These are phyloP conservation scores for Ustilago shanxiensis DNA, from an alignment of 1,284 basidiomycete genomes.

Conservation along the genomic window DNA sequence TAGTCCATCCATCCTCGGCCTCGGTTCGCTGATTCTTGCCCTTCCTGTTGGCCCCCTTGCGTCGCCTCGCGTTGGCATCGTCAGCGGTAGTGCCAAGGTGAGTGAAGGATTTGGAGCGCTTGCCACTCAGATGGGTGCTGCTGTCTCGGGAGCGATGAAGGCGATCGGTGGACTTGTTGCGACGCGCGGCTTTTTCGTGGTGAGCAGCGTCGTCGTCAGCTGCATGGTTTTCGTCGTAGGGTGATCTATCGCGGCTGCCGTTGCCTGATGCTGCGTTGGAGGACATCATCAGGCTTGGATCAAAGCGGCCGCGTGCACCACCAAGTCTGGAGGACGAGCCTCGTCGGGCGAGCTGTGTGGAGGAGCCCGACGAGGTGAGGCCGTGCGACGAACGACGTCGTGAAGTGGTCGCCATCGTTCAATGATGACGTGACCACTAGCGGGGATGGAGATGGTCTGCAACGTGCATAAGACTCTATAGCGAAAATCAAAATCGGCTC, in stretches of 20 bases:
- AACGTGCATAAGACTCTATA: conserved; percentile 2
- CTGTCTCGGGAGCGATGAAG: conserved; percentile 50
- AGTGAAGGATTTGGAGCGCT: conserved; percentile 59
- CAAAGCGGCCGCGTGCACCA: conserved; percentile 49
- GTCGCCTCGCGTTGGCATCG: conserved; percentile 27
- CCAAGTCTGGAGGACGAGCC: conserved; percentile 42
- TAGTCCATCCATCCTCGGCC: conserved; percentile 58
- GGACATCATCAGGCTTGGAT: conserved; percentile 59
- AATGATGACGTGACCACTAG: conserved; percentile 14
- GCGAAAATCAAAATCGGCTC: background rate
- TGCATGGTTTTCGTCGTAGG: conserved; percentile 19
- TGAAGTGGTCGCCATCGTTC: conserved; percentile 43
- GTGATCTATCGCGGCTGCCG: conserved; percentile 27
- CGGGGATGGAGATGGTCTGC: background rate
- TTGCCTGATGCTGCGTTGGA: conserved; percentile 38
- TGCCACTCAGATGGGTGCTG: conserved; percentile 50
- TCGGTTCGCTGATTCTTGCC: conserved; percentile 28
- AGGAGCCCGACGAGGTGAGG: conserved; percentile 49
- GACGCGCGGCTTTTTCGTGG: conserved; percentile 25
- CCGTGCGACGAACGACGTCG: conserved; percentile 43
- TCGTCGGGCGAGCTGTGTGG: conserved; percentile 46
- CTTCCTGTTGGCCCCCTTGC: conserved; percentile 33
- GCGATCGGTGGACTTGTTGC: conserved; percentile 58
- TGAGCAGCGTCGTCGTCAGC: conserved; percentile 20
- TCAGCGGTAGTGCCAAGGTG: conserved; percentile 46